Conservation (phyloP, 257 asterid species). For the Solanum commersonii region DNA sequence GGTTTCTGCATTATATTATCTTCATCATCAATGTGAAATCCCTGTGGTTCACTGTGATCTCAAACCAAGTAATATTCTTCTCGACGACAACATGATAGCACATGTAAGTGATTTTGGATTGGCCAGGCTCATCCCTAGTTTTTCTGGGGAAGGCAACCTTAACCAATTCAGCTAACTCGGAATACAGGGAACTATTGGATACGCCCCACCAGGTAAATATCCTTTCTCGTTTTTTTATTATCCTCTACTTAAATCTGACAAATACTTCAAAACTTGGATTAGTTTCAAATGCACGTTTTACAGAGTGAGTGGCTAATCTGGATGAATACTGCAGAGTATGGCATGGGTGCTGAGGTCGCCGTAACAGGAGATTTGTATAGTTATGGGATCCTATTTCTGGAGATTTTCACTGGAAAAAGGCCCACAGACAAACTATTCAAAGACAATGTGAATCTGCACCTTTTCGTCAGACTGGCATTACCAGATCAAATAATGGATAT, state of each 20-base stretch:
- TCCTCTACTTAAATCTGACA: background rate
- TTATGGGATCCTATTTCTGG: slow-evolving; percentile 25
- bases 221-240: background rate
- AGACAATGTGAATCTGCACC: slow-evolving; percentile 13
- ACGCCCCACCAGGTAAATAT: background rate
- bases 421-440: slow-evolving; percentile 13
- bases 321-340: background rate
- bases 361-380: background rate
- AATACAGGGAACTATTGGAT: background rate
- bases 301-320: background rate
- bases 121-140: background rate
- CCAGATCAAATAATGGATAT: slow-evolving; percentile 12
- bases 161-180: background rate
- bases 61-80: background rate
- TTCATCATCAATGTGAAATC: slow-evolving; percentile 27
- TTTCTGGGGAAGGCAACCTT: background rate
- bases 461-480: slow-evolving; percentile 10
- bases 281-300: background rate
- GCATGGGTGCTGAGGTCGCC: background rate
- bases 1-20: slow-evolving; percentile 35
- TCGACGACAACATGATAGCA: background rate
- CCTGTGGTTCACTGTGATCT: slow-evolving; percentile 31
- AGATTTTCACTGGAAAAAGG: slow-evolving; percentile 26
- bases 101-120: background rate
- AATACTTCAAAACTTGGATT: background rate